Evolutionary conservation across 441 rosid species (phyloP), one percentile per base, ranked within the genome.

Genomic region (Syzygium malaccense): DNA sequence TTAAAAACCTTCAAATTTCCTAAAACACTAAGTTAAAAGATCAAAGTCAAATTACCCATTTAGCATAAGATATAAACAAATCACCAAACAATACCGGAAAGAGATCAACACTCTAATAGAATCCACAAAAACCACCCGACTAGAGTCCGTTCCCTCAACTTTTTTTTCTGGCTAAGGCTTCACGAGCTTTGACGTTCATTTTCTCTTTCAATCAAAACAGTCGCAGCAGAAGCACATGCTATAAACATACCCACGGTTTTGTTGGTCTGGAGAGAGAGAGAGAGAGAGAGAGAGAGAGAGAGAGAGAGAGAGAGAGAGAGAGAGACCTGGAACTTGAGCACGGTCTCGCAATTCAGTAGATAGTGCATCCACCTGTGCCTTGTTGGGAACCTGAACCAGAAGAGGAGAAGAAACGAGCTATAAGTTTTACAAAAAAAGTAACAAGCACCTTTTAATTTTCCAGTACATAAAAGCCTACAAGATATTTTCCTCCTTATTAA

Each of bases 241-340:
- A 75, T 13, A 75, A 41, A 41, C 84, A 75, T 75, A 75, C 18
- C 10, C 84, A 71, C 48, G 25, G 5, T 23, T 23, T 41, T 41
- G 53, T 75, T 71, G 80, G 51, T 71, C 48, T 11, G 11, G 12
- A 26, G 19, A 4, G 8, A 0, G 32, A 1, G 8, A 2, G n/a
- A 2, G 64, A 2, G n/a, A 3, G 60, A 11, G n/a, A 54, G 15
- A 85, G 57, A 71, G 56, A 86, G 88, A 68, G 62, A 33, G 18
- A 78, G 17, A 51, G 33, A 26, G 26, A 62, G 66, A 45, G 41
- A 62, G 66, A 88, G 19, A 79, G 53, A 85, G 88, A 83, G 86
- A 88, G 88, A 55, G 79, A 98, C 99, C 99, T 94, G 98, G 99
- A 89, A 98, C 95, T 84, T 95, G 89, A 86, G 99, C 97, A 90